These are phyloP conservation scores for Xylariaceae sp. DNA, from an alignment of 2,329 filamentous ascomycete genomes.

Conservation along the genomic window DNA sequence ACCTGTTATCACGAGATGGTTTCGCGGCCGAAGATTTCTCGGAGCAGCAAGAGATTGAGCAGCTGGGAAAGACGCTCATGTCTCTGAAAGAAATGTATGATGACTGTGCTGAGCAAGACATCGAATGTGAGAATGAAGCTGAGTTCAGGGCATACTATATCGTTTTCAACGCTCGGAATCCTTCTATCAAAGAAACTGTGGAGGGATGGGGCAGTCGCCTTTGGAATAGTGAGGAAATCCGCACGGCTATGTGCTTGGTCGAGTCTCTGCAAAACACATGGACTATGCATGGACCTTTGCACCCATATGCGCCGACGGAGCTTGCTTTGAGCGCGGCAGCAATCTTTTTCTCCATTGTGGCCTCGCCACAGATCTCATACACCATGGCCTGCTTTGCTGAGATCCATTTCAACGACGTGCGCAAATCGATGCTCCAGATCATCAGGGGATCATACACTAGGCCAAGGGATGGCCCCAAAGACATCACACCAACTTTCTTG, in stretches of 20 bases:
- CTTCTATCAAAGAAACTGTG: conserved; percentile 51
- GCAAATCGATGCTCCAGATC: conserved; percentile 52
- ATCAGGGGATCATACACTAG: conserved; percentile 52
- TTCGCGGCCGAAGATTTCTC: conserved; percentile 56
- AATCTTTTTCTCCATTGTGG: conserved; percentile 56
- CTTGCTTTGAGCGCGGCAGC: conserved; percentile 46
- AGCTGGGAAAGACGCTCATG: conserved; percentile 59
- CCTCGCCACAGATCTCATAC: conserved; percentile 54
- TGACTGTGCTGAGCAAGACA: conserved; percentile 54
- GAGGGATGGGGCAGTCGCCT: conserved; percentile 51
- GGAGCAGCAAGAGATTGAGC: conserved; percentile 63
- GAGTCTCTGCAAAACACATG: conserved; percentile 56
- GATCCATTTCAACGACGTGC: conserved; percentile 58
- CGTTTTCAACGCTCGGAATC: conserved; percentile 55
- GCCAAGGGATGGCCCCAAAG: conserved; percentile 52
- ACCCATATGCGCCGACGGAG: conserved; percentile 44
- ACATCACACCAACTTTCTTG: conserved; percentile 52
- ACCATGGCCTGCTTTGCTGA: conserved; percentile 66
- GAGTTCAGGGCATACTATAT: conserved; percentile 64
- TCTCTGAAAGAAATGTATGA: conserved; percentile 63
- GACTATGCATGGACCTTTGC: conserved; percentile 53
- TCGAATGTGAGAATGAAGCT: conserved; percentile 56
- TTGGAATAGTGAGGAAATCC: conserved; percentile 55
- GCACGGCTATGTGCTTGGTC: conserved; percentile 56
- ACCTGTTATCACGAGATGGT: conserved; percentile 54